Conservation (phyloP, 257 asterid species). For the Fraxinus pennsylvanica region DNA sequence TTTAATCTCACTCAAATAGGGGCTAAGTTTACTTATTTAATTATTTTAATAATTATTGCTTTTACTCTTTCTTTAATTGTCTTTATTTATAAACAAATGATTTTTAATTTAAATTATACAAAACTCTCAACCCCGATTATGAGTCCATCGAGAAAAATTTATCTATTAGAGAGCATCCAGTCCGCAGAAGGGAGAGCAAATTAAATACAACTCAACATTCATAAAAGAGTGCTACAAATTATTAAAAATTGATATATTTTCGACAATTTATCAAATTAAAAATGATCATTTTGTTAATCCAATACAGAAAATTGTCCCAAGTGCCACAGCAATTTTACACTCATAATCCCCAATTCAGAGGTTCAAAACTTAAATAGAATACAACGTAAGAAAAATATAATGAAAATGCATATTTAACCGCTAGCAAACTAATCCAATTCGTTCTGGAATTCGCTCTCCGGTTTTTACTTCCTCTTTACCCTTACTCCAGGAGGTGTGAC, state of each 20-base stretch:
- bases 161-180: too few species aligned
- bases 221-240: background rate
- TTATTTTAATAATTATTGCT: too few species aligned
- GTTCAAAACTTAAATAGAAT: background rate
- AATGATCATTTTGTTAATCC: background rate
- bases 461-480: constrained; percentile 24
- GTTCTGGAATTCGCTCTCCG: background rate
- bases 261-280: background rate
- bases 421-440: background rate
- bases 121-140: too few species aligned
- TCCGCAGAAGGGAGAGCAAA: too few species aligned
- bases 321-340: background rate
- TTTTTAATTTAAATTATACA: too few species aligned
- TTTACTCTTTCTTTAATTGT: too few species aligned
- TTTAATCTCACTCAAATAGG: too few species aligned
- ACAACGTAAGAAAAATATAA: background rate
- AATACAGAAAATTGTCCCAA: background rate
- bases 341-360: background rate
- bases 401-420: background rate
- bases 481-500: constrained; percentile 10
- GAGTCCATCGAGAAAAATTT: too few species aligned
- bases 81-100: too few species aligned
- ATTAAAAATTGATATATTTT: too few species aligned
- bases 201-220: too few species aligned
- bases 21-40: too few species aligned